A percentile compares a stretch with the other conserved stretches of the same genome.
These are phyloP conservation scores for Mucor mucedo DNA, from an alignment of 371 early-diverging fungal genomes.

Conservation along the genomic window DNA sequence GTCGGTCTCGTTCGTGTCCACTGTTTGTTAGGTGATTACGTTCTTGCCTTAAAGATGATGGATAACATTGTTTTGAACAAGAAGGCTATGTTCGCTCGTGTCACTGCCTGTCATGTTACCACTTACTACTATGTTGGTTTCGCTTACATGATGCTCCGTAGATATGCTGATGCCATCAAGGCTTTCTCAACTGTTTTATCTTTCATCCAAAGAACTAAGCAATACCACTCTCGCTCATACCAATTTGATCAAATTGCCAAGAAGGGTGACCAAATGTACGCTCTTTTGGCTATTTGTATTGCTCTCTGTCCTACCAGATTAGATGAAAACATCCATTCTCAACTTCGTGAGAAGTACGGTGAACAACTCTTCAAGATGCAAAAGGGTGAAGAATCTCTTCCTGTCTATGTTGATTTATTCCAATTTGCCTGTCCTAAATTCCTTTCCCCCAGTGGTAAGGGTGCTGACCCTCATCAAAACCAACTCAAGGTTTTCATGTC, in stretches of 20 bases:
- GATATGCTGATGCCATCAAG: slow-evolving; percentile 95
- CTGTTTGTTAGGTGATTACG: slow-evolving; percentile 93
- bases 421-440: slow-evolving; percentile 94
- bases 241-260: slow-evolving; percentile 92
- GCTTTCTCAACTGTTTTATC: slow-evolving; percentile 89
- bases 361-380: slow-evolving; percentile 91
- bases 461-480: slow-evolving; percentile 69
- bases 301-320: slow-evolving; percentile 92
- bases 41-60: slow-evolving; percentile 92
- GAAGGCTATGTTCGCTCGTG: slow-evolving; percentile 91
- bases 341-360: slow-evolving; percentile 90
- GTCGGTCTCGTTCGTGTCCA: slow-evolving; percentile 93
- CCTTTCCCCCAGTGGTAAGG: slow-evolving; percentile 80
- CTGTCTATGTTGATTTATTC: slow-evolving; percentile 88
- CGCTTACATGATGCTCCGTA: slow-evolving; percentile 96
- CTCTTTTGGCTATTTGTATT: slow-evolving; percentile 88
- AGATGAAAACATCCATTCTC: slow-evolving; percentile 89
- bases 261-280: slow-evolving; percentile 94
- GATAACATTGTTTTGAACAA: slow-evolving; percentile 93
- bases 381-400: slow-evolving; percentile 81
- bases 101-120: slow-evolving; percentile 95
- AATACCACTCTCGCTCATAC: slow-evolving; percentile 91
- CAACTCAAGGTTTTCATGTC: slow-evolving; percentile 85
- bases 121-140: slow-evolving; percentile 96
- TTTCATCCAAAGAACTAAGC: slow-evolving; percentile 90